Evolutionary conservation across 1,284 basidiomycete genomes (phyloP).

Genomic region (Flammula alnicola): DNA sequence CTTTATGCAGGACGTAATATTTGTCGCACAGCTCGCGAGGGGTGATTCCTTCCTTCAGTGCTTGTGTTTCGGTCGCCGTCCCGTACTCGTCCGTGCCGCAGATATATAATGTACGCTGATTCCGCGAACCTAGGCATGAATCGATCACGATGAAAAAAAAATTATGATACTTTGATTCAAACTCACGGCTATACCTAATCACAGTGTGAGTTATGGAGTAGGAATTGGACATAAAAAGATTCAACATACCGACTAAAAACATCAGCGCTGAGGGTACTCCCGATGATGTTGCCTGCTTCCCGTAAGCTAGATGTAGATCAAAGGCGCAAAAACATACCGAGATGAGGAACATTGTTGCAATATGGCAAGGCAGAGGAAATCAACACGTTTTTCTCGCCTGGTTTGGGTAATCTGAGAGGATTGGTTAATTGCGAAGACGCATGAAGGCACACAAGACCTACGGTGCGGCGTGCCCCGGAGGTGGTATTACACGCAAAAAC

Average conservation of each 20-base stretch:
- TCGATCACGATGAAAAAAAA: background rate
- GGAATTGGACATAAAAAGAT: constrained; percentile 20
- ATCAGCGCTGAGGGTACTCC: constrained; percentile 94
- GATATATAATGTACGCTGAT: constrained; percentile 80
- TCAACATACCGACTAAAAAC: constrained; percentile 88
- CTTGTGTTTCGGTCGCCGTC: constrained; percentile 98
- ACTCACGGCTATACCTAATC: constrained; percentile 71
- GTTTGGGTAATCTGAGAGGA: constrained; percentile 73
- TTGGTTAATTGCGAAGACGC: constrained; percentile 21
- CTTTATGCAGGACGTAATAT: constrained; percentile 88
- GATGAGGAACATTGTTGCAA: constrained; percentile 99
- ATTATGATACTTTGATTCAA: background rate
- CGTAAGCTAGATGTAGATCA: constrained; percentile 6
- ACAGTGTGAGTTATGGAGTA: constrained; percentile 30
- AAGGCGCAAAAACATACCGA: constrained; percentile 54
- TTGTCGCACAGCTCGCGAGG: constrained; percentile 93
- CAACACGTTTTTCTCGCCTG: constrained; percentile 86
- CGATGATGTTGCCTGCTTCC: constrained; percentile 90
- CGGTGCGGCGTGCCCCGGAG: constrained; percentile 54
- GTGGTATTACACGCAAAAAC: constrained; percentile 58
- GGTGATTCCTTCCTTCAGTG: constrained; percentile 90
- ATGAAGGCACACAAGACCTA: constrained; percentile 33
- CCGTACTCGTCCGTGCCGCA: constrained; percentile 99
- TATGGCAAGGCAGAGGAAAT: constrained; percentile 98
- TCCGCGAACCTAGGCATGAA: constrained; percentile 74